These are phyloP conservation scores for Chaetomium tenue DNA, from an alignment of 495 filamentous ascomycete species.

Conservation along the genomic window DNA sequence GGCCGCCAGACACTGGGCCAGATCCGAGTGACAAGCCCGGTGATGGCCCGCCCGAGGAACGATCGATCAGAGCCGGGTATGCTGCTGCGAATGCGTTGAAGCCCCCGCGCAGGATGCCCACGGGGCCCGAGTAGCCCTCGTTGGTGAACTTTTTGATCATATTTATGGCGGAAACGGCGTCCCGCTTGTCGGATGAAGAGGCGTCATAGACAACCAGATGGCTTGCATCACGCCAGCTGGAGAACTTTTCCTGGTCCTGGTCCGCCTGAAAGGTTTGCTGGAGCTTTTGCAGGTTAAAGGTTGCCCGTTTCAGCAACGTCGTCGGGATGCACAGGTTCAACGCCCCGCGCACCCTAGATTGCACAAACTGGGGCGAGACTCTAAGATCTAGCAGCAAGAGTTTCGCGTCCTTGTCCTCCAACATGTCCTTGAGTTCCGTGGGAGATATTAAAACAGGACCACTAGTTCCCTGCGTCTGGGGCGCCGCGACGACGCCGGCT, in stretches of 20 bases:
- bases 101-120: slow-evolving; percentile 66
- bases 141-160: slow-evolving; percentile 87
- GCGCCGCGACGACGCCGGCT: slow-evolving; percentile 41
- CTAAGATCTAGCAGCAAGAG: slow-evolving; percentile 83
- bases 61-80: slow-evolving; percentile 51
- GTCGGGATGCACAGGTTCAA: slow-evolving; percentile 95
- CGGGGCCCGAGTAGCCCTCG: slow-evolving; percentile 76
- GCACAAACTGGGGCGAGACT: slow-evolving; percentile 76
- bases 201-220: slow-evolving; percentile 87
- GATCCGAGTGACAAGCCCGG: slow-evolving; percentile 38
- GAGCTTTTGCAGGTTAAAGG: slow-evolving; percentile 88
- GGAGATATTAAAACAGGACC: slow-evolving; percentile 59
- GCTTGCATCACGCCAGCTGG: slow-evolving; percentile 67
- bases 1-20: slow-evolving; percentile 34
- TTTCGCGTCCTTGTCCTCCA: slow-evolving; percentile 56
- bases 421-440: slow-evolving; percentile 62
- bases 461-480: slow-evolving; percentile 42
- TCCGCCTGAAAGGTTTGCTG: slow-evolving; percentile 81
- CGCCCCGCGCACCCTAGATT: slow-evolving; percentile 70
- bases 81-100: slow-evolving; percentile 52
- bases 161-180: slow-evolving; percentile 72
- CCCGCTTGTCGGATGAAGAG: slow-evolving; percentile 69
- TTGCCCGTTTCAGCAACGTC: slow-evolving; percentile 84
- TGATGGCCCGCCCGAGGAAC: slow-evolving; percentile 37
- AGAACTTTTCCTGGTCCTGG: slow-evolving; percentile 69